These are phyloP conservation scores for Lycium barbarum DNA, from an alignment of 257 asterid genomes.

Conservation along the genomic window DNA sequence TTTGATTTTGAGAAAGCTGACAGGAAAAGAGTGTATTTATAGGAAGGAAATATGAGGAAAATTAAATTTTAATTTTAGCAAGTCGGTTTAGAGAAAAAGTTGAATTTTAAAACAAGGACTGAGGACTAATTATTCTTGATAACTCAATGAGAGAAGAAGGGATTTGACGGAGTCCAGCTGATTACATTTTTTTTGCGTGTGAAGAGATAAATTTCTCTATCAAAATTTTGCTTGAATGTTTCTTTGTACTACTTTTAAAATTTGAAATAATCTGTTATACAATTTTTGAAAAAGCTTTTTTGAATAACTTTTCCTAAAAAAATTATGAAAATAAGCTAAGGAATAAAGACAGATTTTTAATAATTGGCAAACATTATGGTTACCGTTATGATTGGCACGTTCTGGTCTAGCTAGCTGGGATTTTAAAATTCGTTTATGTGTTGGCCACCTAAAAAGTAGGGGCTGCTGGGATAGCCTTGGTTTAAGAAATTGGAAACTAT, in stretches of 20 bases:
- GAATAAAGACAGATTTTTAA: slow-evolving; percentile 2
- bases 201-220: slow-evolving; percentile 22
- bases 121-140: not conserved
- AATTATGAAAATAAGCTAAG: not conserved
- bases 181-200: slow-evolving; percentile 23
- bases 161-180: not conserved
- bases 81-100: not conserved
- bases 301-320: too few species aligned
- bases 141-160: not conserved
- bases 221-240: not conserved
- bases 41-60: not conserved
- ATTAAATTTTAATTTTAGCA: not conserved
- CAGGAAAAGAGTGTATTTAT: not conserved
- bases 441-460: not conserved
- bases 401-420: too few species aligned
- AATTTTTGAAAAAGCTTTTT: too few species aligned
- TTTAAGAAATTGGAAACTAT: not conserved
- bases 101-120: not conserved
- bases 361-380: not conserved
- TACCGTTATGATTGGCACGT: too few species aligned
- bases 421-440: not conserved
- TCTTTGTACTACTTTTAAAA: not conserved
- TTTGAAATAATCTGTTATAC: not conserved
- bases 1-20: not conserved
- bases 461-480: not conserved